Evolutionary conservation across 352 stramenopile species (phyloP), one percentile per base, ranked within the genome.

Genomic region (Pythium folliculosum): DNA sequence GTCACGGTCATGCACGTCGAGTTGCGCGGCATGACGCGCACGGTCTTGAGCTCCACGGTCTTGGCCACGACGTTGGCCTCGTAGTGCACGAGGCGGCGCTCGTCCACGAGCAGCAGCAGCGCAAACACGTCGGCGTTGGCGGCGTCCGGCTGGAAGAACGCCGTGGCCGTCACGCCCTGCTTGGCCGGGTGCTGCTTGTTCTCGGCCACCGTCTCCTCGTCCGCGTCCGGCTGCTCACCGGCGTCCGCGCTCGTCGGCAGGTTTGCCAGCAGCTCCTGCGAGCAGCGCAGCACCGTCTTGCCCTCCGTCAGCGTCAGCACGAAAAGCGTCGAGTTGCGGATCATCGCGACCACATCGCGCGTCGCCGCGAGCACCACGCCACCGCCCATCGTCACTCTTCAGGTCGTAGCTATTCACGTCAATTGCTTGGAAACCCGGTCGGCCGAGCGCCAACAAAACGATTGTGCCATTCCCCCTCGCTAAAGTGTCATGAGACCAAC

Each of bases 1-100:
- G 65, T 72, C 9, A 82, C 69, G 4, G 77, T 67, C 78, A 91
- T 91, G 67, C 84, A 90, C 37, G 84, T 90, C 30, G 86, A 80
- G 44, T 87, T 92, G 53, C 86, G 84, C 50, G 82, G 82, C 67
- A 92, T 67, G 13, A 37, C 61, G 35, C 84, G 68, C 4, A 77
- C 73, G 10, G 71, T 71, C 23, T 74, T 73, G 43, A 85, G 71
- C 60, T 69, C 12, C 32, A 92, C 65, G n/a, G 56, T 84, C 44
- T 76, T 59, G 16, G 67, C 65, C 1, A 59, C n/a, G 30, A 84
- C 25, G 51, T 92, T 68, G 44, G 86, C 74, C 35, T 92, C 84
- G 64, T 92, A 92, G 69, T 92, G 74, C 49, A 90, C 78, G n/a
- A 92, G 62, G n/a, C 77, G 82, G 30, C 84, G 81, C 65, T 90